phyloP scores from a whole-genome alignment of 768 basidiomycete species.

The Kwoniella sp. region DNA sequence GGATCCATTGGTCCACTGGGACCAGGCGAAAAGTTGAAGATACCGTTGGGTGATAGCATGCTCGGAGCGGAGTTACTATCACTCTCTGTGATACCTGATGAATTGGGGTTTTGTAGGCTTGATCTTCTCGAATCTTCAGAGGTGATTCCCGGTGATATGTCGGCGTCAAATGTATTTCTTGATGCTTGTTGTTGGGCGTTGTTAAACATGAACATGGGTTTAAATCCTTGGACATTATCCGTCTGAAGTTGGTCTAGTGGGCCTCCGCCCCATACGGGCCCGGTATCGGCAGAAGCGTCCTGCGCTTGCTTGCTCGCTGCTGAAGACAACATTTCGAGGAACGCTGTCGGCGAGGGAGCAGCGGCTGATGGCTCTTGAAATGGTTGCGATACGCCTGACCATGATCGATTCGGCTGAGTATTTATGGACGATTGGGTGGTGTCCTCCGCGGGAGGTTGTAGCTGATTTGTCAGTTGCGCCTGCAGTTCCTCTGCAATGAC shows the following conservation, averaged over 20 bases:
- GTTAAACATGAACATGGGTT: constrained; percentile 18
- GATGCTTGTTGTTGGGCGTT: background rate
- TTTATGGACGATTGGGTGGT: background rate
- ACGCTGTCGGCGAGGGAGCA: constrained; percentile 43
- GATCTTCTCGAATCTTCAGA: constrained; percentile 19
- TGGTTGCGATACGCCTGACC: constrained; percentile 5
- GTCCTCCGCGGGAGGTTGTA: background rate
- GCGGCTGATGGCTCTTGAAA: constrained; percentile 6
- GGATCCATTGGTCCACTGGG: constrained; percentile 22
- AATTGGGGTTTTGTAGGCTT: constrained; percentile 6
- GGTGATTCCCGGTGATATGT: constrained; percentile 3
- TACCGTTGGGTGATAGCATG: constrained; percentile 38
- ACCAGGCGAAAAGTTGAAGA: constrained; percentile 50
- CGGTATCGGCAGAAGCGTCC: background rate
- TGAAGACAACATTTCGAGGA: constrained; percentile 50
- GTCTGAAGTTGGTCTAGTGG: background rate
- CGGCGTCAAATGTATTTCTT: background rate
- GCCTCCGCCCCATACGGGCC: constrained; percentile 12
- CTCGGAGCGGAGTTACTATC: constrained; percentile 6
- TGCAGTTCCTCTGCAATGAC: constrained; percentile 38
- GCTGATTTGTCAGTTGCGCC: constrained; percentile 28
- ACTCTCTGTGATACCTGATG: background rate
- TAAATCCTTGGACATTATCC: background rate
- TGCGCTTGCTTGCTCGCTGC: constrained; percentile 35
- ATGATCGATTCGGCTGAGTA: constrained; percentile 11